phyloP scores from a whole-genome alignment of 352 stramenopile genomes.

The Aphanomyces stellatus region DNA sequence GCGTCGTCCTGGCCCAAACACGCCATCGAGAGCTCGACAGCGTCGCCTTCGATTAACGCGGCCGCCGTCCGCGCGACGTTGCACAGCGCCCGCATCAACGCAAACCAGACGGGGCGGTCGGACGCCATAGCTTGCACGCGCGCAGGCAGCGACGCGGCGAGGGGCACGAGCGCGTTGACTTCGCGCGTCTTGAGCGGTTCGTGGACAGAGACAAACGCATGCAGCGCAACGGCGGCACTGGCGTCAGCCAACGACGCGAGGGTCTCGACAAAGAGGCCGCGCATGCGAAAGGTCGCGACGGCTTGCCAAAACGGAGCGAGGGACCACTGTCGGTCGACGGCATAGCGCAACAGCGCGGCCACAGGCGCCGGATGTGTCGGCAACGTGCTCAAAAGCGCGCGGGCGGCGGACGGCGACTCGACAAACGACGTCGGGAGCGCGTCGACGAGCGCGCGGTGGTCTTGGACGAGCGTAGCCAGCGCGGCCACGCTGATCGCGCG shows the following conservation, averaged over 20 bases:
- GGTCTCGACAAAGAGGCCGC: not conserved
- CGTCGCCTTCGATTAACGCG: constrained; percentile 5
- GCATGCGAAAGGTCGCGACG: not conserved
- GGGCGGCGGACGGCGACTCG: not conserved
- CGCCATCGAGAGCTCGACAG: constrained; percentile 5
- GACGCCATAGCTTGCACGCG: not conserved
- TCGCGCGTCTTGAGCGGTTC: constrained; percentile 12
- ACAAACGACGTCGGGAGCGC: not conserved
- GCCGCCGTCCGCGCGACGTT: not conserved
- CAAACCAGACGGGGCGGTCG: not conserved
- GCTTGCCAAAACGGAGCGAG: not conserved
- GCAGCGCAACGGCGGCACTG: not conserved
- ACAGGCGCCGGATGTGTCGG: not conserved
- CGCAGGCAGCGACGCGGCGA: not conserved
- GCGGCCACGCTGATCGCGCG: not conserved
- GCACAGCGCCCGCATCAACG: not conserved
- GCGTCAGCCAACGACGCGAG: not conserved
- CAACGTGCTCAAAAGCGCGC: not conserved
- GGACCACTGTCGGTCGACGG: not conserved
- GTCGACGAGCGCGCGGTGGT: not conserved
- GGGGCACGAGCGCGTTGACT: not conserved
- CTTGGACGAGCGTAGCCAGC: not conserved
- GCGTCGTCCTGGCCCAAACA: not conserved
- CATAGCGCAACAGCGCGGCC: constrained; percentile 2
- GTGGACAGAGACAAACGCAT: not conserved